phyloP scores from a whole-genome alignment of 768 basidiomycete genomes.

The Obba rivulosa region DNA sequence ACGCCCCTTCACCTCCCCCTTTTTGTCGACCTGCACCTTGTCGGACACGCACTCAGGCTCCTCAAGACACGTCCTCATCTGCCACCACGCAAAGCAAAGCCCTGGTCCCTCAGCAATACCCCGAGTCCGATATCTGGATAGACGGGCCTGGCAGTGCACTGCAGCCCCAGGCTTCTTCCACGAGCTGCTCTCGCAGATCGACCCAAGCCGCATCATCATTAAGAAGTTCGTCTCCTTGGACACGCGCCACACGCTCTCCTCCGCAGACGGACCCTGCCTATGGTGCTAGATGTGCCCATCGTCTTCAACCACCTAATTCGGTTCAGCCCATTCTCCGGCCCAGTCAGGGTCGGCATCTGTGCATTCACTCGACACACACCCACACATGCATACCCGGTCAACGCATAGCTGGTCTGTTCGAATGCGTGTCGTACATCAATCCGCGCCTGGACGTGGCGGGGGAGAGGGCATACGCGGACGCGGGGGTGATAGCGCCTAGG shows the following conservation, averaged over 20 bases:
- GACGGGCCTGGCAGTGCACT: slow-evolving; percentile 40
- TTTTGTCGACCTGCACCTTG: slow-evolving; percentile 59
- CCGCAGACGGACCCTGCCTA: slow-evolving; percentile 47
- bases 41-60: slow-evolving; percentile 73
- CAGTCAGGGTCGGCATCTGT: too few species aligned
- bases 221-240: slow-evolving; percentile 50
- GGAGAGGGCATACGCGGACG: slow-evolving; percentile 32
- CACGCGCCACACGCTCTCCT: slow-evolving; percentile 48
- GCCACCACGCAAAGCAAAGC: slow-evolving; percentile 4
- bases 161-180: slow-evolving; percentile 36
- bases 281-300: too few species aligned
- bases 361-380: too few species aligned
- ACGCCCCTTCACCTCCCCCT: slow-evolving; percentile 46
- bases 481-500: slow-evolving; percentile 61
- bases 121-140: slow-evolving; percentile 36
- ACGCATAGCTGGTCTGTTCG: too few species aligned
- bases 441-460: slow-evolving; percentile 40
- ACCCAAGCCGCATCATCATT: slow-evolving; percentile 42
- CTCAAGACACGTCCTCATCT: slow-evolving; percentile 39
- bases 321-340: too few species aligned
- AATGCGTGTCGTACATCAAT: slow-evolving; percentile 21
- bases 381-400: too few species aligned
- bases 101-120: slow-evolving; percentile 16
- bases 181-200: slow-evolving; percentile 41
- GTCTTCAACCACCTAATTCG: too few species aligned